phyloP scores from a whole-genome alignment of 805 yeast genomes.

The Wickerhamomyces silvicola region DNA sequence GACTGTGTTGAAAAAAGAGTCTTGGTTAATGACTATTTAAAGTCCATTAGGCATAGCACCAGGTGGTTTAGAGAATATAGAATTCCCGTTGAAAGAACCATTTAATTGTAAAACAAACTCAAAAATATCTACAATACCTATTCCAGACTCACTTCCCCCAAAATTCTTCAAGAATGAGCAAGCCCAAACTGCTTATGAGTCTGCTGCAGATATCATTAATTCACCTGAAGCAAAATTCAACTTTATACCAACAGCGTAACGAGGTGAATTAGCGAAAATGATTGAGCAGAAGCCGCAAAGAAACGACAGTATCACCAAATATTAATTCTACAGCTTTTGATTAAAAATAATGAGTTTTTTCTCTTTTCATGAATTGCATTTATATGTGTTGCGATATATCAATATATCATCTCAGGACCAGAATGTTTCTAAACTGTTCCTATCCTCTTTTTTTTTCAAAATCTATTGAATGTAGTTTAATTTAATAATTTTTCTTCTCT shows the following conservation, averaged over 20 bases:
- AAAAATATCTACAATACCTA: constrained; percentile 21
- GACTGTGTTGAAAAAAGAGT: too few relatives aligned
- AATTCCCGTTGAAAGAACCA: not conserved
- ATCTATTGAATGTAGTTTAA: not conserved
- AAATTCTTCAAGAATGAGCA: constrained; percentile 13
- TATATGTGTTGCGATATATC: too few relatives aligned
- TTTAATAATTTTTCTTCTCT: not conserved
- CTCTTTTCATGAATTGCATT: too few relatives aligned
- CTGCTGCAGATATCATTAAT: not conserved
- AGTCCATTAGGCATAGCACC: constrained; percentile 51
- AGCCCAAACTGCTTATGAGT: not conserved
- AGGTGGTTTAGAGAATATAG: constrained; percentile 9
- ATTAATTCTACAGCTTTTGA: too few relatives aligned
- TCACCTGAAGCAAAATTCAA: not conserved
- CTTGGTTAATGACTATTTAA: too few relatives aligned
- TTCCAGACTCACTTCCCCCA: constrained; percentile 22
- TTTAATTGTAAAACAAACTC: constrained; percentile 11
- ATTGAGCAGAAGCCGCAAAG: too few relatives aligned
- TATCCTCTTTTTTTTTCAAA: too few relatives aligned
- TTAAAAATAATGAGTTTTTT: too few relatives aligned
- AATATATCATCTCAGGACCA: too few relatives aligned
- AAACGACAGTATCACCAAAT: too few relatives aligned
- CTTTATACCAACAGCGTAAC: constrained; percentile 7
- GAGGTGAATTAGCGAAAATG: too few relatives aligned
- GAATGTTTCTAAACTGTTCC: too few relatives aligned